Evolutionary conservation across 177 flowering plant species (phyloP).

Genomic region (Telopea speciosissima): DNA sequence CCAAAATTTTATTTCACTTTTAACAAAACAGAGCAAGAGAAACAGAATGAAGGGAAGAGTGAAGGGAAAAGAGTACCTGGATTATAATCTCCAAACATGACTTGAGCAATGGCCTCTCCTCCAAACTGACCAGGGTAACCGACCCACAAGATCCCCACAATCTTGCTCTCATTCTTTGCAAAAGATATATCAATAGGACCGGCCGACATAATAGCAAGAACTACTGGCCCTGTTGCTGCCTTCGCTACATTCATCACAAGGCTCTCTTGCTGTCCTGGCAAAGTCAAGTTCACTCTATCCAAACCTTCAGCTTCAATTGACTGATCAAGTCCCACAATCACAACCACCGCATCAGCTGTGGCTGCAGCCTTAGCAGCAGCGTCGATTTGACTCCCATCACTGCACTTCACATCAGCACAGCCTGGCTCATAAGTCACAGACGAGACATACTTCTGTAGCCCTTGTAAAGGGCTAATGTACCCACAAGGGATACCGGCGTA

Average conservation of each 20-base stretch:
- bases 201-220: slow-evolving; percentile 70
- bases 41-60: neutral
- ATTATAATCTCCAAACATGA: slow-evolving; percentile 71
- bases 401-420: slow-evolving; percentile 43
- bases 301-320: slow-evolving; percentile 59
- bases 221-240: slow-evolving; percentile 45
- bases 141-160: slow-evolving; percentile 66
- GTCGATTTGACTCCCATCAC: slow-evolving; percentile 19
- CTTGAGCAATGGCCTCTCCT: slow-evolving; percentile 73
- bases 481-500: slow-evolving; percentile 80
- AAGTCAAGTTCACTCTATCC: slow-evolving; percentile 46
- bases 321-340: slow-evolving; percentile 66
- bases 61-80: slow-evolving; percentile 40
- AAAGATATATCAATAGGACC: slow-evolving; percentile 73
- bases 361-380: slow-evolving; percentile 43
- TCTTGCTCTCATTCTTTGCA: slow-evolving; percentile 34
- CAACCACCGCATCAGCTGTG: slow-evolving; percentile 48
- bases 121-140: slow-evolving; percentile 91
- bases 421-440: slow-evolving; percentile 32
- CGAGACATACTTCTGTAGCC: slow-evolving; percentile 33
- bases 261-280: slow-evolving; percentile 75
- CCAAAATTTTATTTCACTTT: too few species aligned
- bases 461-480: slow-evolving; percentile 67
- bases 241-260: slow-evolving; percentile 52
- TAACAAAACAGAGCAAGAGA: too few species aligned